These are phyloP conservation scores for Komagataella mondaviorum DNA, from an alignment of 805 yeast genomes.

Conservation along the genomic window DNA sequence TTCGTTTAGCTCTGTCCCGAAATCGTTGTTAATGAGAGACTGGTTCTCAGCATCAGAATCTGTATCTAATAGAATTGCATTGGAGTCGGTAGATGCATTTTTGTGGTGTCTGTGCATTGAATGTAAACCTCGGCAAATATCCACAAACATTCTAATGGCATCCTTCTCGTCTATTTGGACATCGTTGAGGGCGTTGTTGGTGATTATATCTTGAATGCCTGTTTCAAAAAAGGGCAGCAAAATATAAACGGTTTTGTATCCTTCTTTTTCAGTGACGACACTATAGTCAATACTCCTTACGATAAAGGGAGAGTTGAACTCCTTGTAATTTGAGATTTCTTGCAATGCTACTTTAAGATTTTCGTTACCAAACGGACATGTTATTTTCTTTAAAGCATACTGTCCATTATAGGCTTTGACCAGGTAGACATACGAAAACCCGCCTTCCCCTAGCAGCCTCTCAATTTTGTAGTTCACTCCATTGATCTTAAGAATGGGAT, in stretches of 20 bases:
- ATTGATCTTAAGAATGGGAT: constrained; percentile 49
- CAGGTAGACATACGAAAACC: constrained; percentile 75
- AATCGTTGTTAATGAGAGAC: constrained; percentile 3
- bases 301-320: constrained; percentile 56
- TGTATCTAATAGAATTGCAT: constrained; percentile 1
- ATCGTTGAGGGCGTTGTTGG: constrained; percentile 43
- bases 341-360: constrained; percentile 61
- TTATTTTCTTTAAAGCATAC: constrained; percentile 73
- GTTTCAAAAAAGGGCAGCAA: constrained; percentile 63
- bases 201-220: constrained; percentile 73
- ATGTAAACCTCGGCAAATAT: constrained; percentile 61
- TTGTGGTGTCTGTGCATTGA: constrained; percentile 56
- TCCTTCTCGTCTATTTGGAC: constrained; percentile 45
- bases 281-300: constrained; percentile 60
- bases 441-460: constrained; percentile 80
- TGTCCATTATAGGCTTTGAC: constrained; percentile 37
- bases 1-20: constrained; percentile 36
- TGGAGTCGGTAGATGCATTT: constrained; percentile 4
- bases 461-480: constrained; percentile 47
- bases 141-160: constrained; percentile 47
- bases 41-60: constrained; percentile 5
- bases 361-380: constrained; percentile 79
- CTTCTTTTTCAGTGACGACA: constrained; percentile 62
- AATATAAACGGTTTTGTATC: constrained; percentile 66
- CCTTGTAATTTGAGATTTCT: constrained; percentile 65